Percentiles rank a stretch among this genome's conserved stretches.
Evolutionary conservation across 352 stramenopile species (phyloP).

Genomic region (Globisporangium nagaii): DNA sequence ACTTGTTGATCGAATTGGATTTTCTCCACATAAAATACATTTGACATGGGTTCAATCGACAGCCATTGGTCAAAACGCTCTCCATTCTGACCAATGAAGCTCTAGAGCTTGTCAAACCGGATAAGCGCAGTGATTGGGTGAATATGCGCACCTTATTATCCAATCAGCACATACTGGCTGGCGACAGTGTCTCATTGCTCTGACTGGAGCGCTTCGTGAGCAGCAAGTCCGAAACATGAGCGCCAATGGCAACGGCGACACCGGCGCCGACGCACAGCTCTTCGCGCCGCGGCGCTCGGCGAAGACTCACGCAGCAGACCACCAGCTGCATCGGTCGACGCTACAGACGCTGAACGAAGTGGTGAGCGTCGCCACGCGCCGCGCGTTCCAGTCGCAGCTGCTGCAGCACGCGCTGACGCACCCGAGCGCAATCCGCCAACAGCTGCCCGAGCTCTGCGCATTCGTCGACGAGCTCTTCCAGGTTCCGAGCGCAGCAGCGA

Average conservation of each 20-base stretch:
- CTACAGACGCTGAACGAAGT: slow-evolving; percentile 31
- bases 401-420: slow-evolving; percentile 13
- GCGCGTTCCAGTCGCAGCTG: slow-evolving; percentile 40
- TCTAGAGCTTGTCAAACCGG: too few relatives aligned
- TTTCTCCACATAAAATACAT: background rate
- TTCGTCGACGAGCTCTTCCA: slow-evolving; percentile 30
- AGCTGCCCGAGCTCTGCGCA: slow-evolving; percentile 37
- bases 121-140: background rate
- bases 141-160: background rate
- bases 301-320: background rate
- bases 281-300: background rate
- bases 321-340: background rate
- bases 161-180: background rate
- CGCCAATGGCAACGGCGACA: background rate
- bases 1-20: too few relatives aligned
- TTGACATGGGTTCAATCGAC: background rate
- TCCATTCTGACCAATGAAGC: background rate
- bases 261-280: background rate
- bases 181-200: background rate
- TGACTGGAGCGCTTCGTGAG: background rate
- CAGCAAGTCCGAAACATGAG: background rate
- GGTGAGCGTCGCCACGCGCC: slow-evolving; percentile 37
- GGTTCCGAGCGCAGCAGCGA: background rate
- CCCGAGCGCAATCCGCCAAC: slow-evolving; percentile 23
- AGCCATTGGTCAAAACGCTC: background rate